phyloP scores from a whole-genome alignment of 306 rosid species.

The Vigna trinervia region DNA sequence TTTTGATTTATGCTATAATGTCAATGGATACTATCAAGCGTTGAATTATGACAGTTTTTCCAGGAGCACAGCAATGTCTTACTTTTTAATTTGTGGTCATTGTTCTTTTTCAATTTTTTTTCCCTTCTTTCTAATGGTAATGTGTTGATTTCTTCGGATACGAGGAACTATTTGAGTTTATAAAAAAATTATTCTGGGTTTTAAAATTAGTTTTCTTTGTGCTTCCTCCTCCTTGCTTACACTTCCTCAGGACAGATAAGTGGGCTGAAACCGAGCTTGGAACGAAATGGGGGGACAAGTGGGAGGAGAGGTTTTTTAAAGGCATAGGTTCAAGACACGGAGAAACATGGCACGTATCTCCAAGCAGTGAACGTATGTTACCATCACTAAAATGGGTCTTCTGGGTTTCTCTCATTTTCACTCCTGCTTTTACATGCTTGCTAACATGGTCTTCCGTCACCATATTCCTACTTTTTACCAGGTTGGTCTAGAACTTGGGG shows the following conservation, averaged over 20 bases:
- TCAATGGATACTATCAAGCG: slow-evolving; percentile 21
- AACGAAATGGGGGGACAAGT: slow-evolving; percentile 99
- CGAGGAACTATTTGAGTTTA: background rate
- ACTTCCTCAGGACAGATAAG: slow-evolving; percentile 89
- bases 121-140: background rate
- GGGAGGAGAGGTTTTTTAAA: slow-evolving; percentile 95
- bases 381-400: slow-evolving; percentile 16
- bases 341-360: slow-evolving; percentile 98
- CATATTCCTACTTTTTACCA: slow-evolving; percentile 48
- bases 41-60: slow-evolving; percentile 14
- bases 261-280: slow-evolving; percentile 99
- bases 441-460: slow-evolving; percentile 24
- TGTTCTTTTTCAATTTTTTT: background rate
- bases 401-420: background rate
- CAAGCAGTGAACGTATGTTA: slow-evolving; percentile 81
- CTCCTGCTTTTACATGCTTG: background rate
- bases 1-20: slow-evolving; percentile 35
- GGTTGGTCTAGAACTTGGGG: slow-evolving; percentile 99
- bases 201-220: slow-evolving; percentile 35
- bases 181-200: background rate
- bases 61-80: background rate
- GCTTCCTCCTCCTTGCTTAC: slow-evolving; percentile 42
- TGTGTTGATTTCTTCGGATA: slow-evolving; percentile 35
- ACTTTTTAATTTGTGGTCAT: background rate
- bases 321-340: slow-evolving; percentile 97